A percentile compares a stretch with the other conserved stretches of the same genome.
Evolutionary conservation across 768 basidiomycete species (phyloP).

Genomic region (Auricularia sp.): DNA sequence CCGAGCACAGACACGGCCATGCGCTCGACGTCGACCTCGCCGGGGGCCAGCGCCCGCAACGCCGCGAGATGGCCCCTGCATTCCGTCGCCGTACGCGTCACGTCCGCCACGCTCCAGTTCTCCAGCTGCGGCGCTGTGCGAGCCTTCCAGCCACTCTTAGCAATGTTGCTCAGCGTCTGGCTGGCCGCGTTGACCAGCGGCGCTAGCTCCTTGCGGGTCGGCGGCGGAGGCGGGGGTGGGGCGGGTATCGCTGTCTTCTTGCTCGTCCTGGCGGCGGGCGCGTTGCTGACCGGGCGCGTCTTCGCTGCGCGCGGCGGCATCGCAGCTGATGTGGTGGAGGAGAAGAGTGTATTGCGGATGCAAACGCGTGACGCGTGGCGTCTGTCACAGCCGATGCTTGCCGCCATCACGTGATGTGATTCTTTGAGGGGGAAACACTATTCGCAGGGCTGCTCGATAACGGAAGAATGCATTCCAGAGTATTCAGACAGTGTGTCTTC

Average conservation of each 20-base stretch:
- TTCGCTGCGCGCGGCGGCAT: neutral
- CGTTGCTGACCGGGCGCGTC: neutral
- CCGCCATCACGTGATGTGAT: no score
- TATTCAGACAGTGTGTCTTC: no score
- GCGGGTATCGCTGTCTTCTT: constrained; percentile 20
- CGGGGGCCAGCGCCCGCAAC: constrained; percentile 37
- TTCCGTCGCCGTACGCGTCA: neutral
- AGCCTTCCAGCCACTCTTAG: constrained; percentile 54
- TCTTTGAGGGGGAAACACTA: no score
- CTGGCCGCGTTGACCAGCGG: constrained; percentile 43
- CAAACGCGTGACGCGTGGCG: neutral
- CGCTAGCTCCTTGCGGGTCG: neutral
- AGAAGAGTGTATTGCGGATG: neutral
- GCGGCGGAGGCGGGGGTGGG: constrained; percentile 39
- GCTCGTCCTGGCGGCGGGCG: neutral
- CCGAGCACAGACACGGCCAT: constrained; percentile 59
- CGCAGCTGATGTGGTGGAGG: neutral
- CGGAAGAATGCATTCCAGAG: no score
- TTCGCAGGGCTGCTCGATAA: no score
- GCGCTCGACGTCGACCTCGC: constrained; percentile 58
- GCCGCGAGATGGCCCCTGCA: constrained; percentile 31
- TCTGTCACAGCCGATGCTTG: no score
- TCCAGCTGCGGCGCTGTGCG: constrained; percentile 20
- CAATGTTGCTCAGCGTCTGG: constrained; percentile 41
- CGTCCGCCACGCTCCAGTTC: neutral